Evolutionary conservation across 2,329 filamentous ascomycete species (phyloP), one percentile per base, ranked within the genome.

Genomic region (Sclerotinia subarctica): DNA sequence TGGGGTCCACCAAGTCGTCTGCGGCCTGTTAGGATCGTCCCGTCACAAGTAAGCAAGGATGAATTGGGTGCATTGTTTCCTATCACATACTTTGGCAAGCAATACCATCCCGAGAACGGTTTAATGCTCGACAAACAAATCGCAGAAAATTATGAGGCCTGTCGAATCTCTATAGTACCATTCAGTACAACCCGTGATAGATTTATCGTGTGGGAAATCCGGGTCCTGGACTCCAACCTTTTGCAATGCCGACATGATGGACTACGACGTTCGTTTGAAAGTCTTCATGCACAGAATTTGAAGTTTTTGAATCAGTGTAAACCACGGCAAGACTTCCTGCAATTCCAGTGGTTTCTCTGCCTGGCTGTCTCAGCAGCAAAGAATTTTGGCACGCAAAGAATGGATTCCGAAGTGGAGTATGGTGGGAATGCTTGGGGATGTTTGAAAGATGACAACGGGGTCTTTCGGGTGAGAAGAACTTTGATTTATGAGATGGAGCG

Each of bases 131-230:
- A 56, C 7, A 38, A 7, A 56, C 53, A 56, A 38, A 38, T 38
- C 21, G 17, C 29, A 38, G 53, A 38, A 6, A 21, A 11, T 56
- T 56, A 6, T n/a, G 53, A 56, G 53, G 19, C 53, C 38, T 7
- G 32, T 38, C 53, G 32, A n/a, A 15, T 56, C 21, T 56, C 11
- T 21, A 24, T 56, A 24, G 5, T 56, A 13, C 21, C 32, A 56
- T 15, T 0, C 1, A 15, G 11, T n/a, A 3, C 15, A 5, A 3
- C 2, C 3, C 1, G 17, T 10, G 3, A 24, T 13, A 5, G 21
- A 13, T 15, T 35, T 4, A 53, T 17, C 0, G 5, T 0, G 19
- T 53, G 52, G 21, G 5, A 38, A 24, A 1, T 57, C 3, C 53
- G 53, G 32, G 21, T 42, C 1, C 24, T 57, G 53, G 53, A 57